Conservation (phyloP, 2,329 filamentous ascomycete genomes). For the Magnaporthiopsis rhizophila region DNA sequence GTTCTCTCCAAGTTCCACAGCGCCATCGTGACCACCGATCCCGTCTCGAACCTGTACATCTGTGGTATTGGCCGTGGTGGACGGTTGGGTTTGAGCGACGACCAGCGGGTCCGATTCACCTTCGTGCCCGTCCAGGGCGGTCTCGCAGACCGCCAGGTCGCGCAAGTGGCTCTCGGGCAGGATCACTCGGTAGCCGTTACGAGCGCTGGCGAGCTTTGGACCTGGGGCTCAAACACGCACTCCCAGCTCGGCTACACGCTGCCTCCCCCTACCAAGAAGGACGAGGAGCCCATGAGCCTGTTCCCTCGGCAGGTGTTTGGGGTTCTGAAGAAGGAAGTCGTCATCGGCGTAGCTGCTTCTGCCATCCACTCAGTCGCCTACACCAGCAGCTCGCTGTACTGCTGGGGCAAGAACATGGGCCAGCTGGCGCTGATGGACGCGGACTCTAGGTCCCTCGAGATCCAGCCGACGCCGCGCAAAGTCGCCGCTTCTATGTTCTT, state of each 20-base stretch:
- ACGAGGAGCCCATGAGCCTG: conserved; percentile 77
- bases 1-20: conserved; percentile 88
- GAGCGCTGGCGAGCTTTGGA: conserved; percentile 82
- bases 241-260: conserved; percentile 82
- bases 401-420: conserved; percentile 91
- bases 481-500: conserved; percentile 79
- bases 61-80: conserved; percentile 89
- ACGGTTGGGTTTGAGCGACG: conserved; percentile 79
- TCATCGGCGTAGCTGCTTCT: conserved; percentile 81
- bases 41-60: conserved; percentile 83
- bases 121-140: conserved; percentile 77
- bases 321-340: conserved; percentile 74
- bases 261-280: conserved; percentile 55
- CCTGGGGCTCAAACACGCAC: conserved; percentile 83
- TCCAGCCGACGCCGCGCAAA: conserved; percentile 74
- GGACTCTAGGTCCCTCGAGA: conserved; percentile 80
- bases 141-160: conserved; percentile 64
- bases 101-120: conserved; percentile 71
- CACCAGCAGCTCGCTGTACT: conserved; percentile 73
- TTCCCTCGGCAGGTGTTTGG: conserved; percentile 86
- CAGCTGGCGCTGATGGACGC: conserved; percentile 93
- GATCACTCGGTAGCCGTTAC: conserved; percentile 85
- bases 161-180: conserved; percentile 76
- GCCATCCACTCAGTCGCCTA: conserved; percentile 86
- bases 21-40: conserved; percentile 78